phyloP scores from a whole-genome alignment of 306 rosid genomes.

The Trifolium dubium region DNA sequence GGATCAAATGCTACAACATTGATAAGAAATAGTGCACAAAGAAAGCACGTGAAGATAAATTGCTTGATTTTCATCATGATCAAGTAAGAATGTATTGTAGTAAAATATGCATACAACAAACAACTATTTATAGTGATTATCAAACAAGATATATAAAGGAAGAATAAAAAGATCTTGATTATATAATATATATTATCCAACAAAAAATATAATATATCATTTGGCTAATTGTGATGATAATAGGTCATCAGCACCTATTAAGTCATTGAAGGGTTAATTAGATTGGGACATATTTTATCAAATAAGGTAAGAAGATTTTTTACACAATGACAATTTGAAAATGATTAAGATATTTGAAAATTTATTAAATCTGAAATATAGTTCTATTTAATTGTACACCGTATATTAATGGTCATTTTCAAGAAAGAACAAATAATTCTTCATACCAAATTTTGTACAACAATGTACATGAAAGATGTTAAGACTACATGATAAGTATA shows the following conservation, averaged over 20 bases:
- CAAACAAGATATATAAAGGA: not conserved
- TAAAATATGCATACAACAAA: not conserved
- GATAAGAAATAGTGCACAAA: not conserved
- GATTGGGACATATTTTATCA: not conserved
- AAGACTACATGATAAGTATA: too few relatives aligned
- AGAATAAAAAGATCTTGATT: not conserved
- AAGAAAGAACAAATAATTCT: not conserved
- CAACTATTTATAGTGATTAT: not conserved
- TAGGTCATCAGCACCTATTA: not conserved
- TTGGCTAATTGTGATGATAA: not conserved
- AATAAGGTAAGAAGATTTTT: not conserved
- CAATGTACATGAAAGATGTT: too few relatives aligned
- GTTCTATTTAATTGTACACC: not conserved
- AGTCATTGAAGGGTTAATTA: not conserved
- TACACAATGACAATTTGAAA: not conserved
- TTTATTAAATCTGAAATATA: not conserved
- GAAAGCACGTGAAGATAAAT: not conserved
- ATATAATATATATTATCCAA: not conserved
- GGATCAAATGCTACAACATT: not conserved
- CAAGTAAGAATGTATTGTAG: not conserved
- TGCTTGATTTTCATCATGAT: not conserved
- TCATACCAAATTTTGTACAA: too few relatives aligned
- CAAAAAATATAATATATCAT: not conserved
- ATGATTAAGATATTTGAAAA: not conserved
- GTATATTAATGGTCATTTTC: not conserved